Conservation (phyloP, 2,329 filamentous ascomycete genomes). For the Eurotiales sp. region DNA sequence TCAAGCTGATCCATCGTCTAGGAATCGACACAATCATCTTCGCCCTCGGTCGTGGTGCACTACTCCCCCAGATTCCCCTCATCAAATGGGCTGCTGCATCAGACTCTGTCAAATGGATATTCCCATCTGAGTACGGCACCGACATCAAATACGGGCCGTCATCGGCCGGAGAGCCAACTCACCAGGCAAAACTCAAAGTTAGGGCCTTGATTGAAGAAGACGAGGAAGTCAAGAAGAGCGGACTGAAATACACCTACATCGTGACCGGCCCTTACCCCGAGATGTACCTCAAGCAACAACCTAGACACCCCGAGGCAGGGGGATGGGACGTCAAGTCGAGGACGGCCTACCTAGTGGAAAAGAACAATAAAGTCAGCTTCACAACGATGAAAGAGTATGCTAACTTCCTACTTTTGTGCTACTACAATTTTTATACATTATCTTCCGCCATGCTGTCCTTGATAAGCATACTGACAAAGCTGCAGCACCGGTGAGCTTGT, state of each 20-base stretch:
- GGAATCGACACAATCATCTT: conserved; percentile 64
- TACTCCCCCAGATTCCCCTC: conserved; percentile 60
- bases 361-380: conserved; percentile 60
- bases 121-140: conserved; percentile 65
- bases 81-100: conserved; percentile 55
- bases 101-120: conserved; percentile 58
- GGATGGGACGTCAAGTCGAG: conserved; percentile 57
- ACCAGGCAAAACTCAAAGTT: conserved; percentile 68
- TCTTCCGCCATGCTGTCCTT: background rate
- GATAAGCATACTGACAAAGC: background rate
- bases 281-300: conserved; percentile 52
- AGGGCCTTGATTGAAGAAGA: conserved; percentile 52
- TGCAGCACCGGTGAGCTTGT: conserved; percentile 61
- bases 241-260: conserved; percentile 61
- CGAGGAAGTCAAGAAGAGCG: conserved; percentile 42
- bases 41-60: conserved; percentile 60
- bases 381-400: conserved; percentile 69
- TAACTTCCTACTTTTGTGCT: background rate
- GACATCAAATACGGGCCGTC: conserved; percentile 59
- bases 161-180: conserved; percentile 60
- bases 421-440: background rate
- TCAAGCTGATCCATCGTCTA: conserved; percentile 17
- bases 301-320: conserved; percentile 44
- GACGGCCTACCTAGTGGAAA: conserved; percentile 59
- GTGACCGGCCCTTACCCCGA: conserved; percentile 69